Percentiles rank a stretch among this genome's conserved stretches.
These are phyloP conservation scores for Jamesozyma jinghongensis DNA, from an alignment of 805 yeast genomes.

Conservation along the genomic window DNA sequence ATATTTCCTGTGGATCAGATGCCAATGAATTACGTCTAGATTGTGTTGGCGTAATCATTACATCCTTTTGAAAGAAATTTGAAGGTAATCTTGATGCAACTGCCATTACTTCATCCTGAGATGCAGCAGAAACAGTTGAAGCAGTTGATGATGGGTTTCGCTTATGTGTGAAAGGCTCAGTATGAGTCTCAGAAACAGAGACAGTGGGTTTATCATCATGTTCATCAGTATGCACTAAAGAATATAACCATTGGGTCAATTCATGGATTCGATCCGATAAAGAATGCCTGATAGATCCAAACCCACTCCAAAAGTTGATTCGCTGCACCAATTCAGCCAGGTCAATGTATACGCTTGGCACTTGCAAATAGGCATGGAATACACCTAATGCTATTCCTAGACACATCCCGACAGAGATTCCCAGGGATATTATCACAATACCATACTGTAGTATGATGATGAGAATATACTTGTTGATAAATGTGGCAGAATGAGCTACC, in stretches of 20 bases:
- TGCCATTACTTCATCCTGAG: slow-evolving; percentile 15
- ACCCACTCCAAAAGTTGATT: too few species aligned
- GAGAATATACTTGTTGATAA: slow-evolving; percentile 10
- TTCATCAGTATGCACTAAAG: too few species aligned
- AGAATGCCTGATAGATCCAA: too few species aligned
- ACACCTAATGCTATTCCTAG: slow-evolving; percentile 17
- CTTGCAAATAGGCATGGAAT: slow-evolving; percentile 14
- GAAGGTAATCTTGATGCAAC: slow-evolving; percentile 20
- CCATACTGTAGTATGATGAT: slow-evolving; percentile 18
- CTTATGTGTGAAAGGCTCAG: not conserved
- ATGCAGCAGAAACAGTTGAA: slow-evolving; percentile 6
- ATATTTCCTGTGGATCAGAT: too few species aligned
- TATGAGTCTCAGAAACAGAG: not conserved
- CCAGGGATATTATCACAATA: slow-evolving; percentile 16
- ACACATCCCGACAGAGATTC: slow-evolving; percentile 14
- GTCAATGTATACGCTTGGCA: slow-evolving; percentile 20
- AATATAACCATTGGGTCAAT: too few species aligned
- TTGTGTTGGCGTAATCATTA: too few species aligned
- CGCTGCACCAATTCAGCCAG: slow-evolving; percentile 3
- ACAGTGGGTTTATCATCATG: too few species aligned
- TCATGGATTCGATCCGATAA: too few species aligned
- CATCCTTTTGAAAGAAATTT: slow-evolving; percentile 18
- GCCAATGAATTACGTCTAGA: too few species aligned
- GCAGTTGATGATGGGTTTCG: not conserved
- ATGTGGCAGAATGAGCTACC: slow-evolving; percentile 7